Conservation (phyloP, 2,329 filamentous ascomycete genomes). For the Venturia oleaginea region DNA sequence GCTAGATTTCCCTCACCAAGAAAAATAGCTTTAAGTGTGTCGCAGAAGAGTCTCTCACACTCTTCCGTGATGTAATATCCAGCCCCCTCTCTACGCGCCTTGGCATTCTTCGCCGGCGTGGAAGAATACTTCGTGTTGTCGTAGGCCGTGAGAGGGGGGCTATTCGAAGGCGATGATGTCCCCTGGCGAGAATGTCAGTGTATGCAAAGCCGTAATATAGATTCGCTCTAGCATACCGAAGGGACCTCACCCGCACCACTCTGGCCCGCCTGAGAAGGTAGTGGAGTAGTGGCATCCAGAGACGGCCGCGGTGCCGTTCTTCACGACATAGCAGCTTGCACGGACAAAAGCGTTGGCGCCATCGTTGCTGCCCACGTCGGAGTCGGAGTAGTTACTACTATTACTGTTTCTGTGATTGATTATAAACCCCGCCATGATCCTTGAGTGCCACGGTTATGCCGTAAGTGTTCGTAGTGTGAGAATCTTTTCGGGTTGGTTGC, state of each 20-base stretch:
- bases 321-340: slow-evolving; percentile 85
- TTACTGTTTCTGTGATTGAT: slow-evolving; percentile 61
- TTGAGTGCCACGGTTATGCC: slow-evolving; percentile 35
- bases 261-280: slow-evolving; percentile 64
- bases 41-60: slow-evolving; percentile 99
- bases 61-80: slow-evolving; percentile 90
- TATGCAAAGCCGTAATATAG: neutral
- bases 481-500: neutral
- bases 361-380: slow-evolving; percentile 38
- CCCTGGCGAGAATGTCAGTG: slow-evolving; percentile 44
- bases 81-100: slow-evolving; percentile 68
- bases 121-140: slow-evolving; percentile 50
- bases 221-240: slow-evolving; percentile 26
- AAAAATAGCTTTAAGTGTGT: slow-evolving; percentile 88
- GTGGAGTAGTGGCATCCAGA: slow-evolving; percentile 92
- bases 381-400: slow-evolving; percentile 48
- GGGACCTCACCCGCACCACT: slow-evolving; percentile 38
- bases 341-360: slow-evolving; percentile 67
- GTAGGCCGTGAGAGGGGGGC: slow-evolving; percentile 76
- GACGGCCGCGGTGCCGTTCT: slow-evolving; percentile 57
- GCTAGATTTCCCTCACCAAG: slow-evolving; percentile 83
- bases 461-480: neutral
- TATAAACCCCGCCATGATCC: slow-evolving; percentile 60
- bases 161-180: slow-evolving; percentile 75
- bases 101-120: slow-evolving; percentile 20